Conservation (phyloP, 176 grass and related monocot species). For the Juncus inflexus region DNA sequence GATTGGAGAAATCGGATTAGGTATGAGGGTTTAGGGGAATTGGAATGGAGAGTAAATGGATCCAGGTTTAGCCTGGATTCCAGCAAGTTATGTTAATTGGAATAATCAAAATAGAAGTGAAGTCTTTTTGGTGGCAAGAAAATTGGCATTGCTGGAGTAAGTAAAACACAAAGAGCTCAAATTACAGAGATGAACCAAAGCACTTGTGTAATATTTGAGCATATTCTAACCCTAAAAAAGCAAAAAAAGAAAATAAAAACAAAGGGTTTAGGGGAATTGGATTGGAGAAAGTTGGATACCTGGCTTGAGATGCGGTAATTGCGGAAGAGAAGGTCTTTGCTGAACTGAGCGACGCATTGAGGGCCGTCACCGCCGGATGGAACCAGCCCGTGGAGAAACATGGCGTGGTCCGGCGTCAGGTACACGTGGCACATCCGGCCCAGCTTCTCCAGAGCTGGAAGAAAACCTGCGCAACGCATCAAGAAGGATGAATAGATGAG, state of each 20-base stretch:
- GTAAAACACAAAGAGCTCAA: not conserved
- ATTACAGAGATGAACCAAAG: not conserved
- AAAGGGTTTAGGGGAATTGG: not conserved
- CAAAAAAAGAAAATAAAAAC: not conserved
- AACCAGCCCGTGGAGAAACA: slow-evolving; percentile 88
- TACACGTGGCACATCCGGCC: slow-evolving; percentile 73
- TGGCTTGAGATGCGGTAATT: slow-evolving; percentile 82
- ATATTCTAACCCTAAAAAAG: not conserved
- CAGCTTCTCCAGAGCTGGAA: slow-evolving; percentile 77
- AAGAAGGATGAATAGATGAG: not conserved
- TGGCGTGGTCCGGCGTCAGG: slow-evolving; percentile 63
- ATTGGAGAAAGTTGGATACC: slow-evolving; percentile 30
- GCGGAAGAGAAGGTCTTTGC: slow-evolving; percentile 84
- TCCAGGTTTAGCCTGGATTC: too few relatives aligned
- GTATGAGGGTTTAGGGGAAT: too few relatives aligned
- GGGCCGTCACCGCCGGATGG: slow-evolving; percentile 51
- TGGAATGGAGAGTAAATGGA: too few relatives aligned
- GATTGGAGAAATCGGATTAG: too few relatives aligned
- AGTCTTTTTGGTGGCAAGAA: too few relatives aligned
- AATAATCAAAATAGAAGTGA: too few relatives aligned
- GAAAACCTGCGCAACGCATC: slow-evolving; percentile 48
- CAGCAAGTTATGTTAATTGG: too few relatives aligned
- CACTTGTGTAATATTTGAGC: not conserved
- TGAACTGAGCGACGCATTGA: slow-evolving; percentile 85
- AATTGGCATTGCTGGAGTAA: too few relatives aligned